Percentiles rank a stretch among this genome's conserved stretches.
Evolutionary conservation across 257 asterid species (phyloP).

Genomic region (Plantago elongata): DNA sequence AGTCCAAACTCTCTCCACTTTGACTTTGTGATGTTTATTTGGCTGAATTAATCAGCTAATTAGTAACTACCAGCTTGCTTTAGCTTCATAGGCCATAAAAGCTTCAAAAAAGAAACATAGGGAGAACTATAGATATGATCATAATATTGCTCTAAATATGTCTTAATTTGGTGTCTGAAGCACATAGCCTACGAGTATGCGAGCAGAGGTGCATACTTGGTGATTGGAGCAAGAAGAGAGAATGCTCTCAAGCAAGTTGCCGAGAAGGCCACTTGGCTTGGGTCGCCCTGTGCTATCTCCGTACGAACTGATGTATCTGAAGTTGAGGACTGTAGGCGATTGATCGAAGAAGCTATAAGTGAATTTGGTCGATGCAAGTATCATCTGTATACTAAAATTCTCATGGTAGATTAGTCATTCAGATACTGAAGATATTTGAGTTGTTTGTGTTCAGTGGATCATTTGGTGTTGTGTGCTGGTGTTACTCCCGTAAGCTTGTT

Average conservation of each 20-base stretch:
- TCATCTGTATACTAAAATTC: background rate
- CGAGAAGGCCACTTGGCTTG: constrained; percentile 33
- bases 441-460: constrained; percentile 44
- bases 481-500: constrained; percentile 31
- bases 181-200: constrained; percentile 59
- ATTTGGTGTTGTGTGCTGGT: constrained; percentile 56
- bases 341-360: constrained; percentile 46
- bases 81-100: too few species aligned
- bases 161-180: constrained; percentile 21
- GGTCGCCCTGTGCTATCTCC: constrained; percentile 41
- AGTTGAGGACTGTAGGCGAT: constrained; percentile 41
- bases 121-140: too few species aligned
- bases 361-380: constrained; percentile 45
- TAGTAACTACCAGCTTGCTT: too few species aligned
- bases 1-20: too few species aligned
- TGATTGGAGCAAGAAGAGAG: constrained; percentile 50
- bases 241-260: constrained; percentile 44
- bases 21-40: too few species aligned
- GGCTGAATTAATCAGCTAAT: too few species aligned
- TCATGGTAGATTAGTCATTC: background rate
- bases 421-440: background rate
- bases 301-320: constrained; percentile 44
- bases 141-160: too few species aligned
- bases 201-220: constrained; percentile 48
- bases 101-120: too few species aligned